Evolutionary conservation across 2,329 filamentous ascomycete species (phyloP), one percentile per base, ranked within the genome.

Genomic region (Endoconidiophora polonica): DNA sequence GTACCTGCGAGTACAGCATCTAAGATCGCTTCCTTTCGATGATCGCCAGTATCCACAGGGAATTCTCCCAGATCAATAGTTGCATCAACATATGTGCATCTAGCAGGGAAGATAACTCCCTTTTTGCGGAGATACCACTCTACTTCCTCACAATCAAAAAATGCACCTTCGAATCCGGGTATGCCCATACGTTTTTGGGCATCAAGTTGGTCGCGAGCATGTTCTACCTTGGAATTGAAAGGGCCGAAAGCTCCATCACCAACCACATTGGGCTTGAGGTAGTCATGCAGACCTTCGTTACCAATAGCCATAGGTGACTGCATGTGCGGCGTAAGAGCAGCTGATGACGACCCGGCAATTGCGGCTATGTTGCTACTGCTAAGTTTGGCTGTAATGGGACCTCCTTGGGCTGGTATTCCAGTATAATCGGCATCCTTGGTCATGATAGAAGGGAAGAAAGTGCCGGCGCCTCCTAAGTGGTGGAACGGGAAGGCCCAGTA

Each of bases 121-220:
- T 74, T 72, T 46, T 74, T 69, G 39, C 71, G 72, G 2, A 93
- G 65, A 59, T 87, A 91, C 10, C 74, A 70, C 61, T 91, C 82
- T 0, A 87, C 79, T 60, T 91, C 86, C 53, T 84, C 73, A 0
- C 78, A 66, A 58, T 91, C 84, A 56, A 83, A 84, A 68, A 85
- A 91, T 46, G 84, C 76, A 3, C 83, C 83, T 53, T 82, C 74
- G 54, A 80, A 83, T 0, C 77, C 81, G 1, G 73, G 70, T 5
- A 79, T 61, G 38, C 69, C 70, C 55, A 74, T 70, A 18, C 65
- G 65, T 56, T 82, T 67, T 14, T 68, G 66, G 10, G 62, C 58
- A 37, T 69, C 65, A 5, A 79, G 56, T 18, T 63, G 57, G 4
- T 73, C 69, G 16, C 66, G 62, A 1, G 66, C 61, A 1, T 64